Evolutionary conservation across 495 filamentous ascomycete genomes (phyloP).

Genomic region (Tuber aestivum): DNA sequence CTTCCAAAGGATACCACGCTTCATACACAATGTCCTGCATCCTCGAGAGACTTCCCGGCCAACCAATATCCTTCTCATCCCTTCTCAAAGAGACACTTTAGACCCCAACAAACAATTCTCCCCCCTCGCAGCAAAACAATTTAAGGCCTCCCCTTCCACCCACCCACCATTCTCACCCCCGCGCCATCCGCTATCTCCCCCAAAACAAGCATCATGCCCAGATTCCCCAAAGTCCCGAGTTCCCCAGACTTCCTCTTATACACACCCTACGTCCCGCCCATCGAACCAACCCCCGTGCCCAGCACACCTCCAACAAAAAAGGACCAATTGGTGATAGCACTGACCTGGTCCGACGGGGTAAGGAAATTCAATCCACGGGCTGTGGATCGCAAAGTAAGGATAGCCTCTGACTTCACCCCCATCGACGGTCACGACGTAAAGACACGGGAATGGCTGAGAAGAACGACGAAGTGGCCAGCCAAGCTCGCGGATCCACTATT

Average conservation of each 20-base stretch:
- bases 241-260: not conserved
- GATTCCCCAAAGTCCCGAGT: not conserved
- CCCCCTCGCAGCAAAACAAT: not conserved
- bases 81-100: not conserved
- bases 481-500: not conserved
- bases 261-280: not conserved
- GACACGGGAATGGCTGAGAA: not conserved
- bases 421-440: not conserved
- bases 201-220: not conserved
- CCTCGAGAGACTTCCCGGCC: not conserved
- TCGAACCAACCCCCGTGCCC: not conserved
- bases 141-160: slow-evolving; percentile 1
- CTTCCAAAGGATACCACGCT: not conserved
- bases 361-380: not conserved
- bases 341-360: not conserved
- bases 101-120: not conserved
- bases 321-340: not conserved
- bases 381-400: not conserved
- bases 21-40: not conserved
- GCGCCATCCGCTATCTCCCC: not conserved
- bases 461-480: not conserved
- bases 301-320: not conserved
- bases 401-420: not conserved
- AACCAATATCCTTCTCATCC: not conserved
- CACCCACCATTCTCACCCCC: not conserved